These are phyloP conservation scores for Carallia brachiata DNA, from an alignment of 345 rosid species.

Conservation along the genomic window DNA sequence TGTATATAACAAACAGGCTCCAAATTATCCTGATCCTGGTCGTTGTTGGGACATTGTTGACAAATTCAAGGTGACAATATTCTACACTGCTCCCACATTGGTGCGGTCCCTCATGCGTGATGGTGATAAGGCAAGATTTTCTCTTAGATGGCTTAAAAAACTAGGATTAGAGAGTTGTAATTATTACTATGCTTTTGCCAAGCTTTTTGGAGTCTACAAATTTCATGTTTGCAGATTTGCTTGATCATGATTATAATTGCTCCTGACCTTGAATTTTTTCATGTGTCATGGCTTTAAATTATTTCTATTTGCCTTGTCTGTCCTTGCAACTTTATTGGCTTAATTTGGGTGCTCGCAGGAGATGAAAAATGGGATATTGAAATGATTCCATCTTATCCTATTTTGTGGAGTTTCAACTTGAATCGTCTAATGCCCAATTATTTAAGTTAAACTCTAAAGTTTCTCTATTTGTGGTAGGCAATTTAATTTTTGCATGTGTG, in stretches of 20 bases:
- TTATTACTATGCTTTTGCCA: not conserved
- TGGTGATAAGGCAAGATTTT: conserved; percentile 62
- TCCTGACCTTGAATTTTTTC: not conserved
- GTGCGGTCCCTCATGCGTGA: conserved; percentile 98
- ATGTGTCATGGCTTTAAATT: not conserved
- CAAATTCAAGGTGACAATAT: conserved; percentile 86
- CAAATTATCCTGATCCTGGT: conserved; percentile 92
- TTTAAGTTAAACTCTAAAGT: not conserved
- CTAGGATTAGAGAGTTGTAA: conserved; percentile 14
- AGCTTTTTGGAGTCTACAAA: not conserved
- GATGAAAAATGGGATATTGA: not conserved
- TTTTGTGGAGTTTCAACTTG: not conserved
- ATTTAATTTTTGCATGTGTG: not conserved
- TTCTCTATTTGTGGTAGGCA: not conserved
- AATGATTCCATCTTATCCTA: not conserved
- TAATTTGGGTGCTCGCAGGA: not conserved
- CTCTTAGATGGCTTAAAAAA: conserved; percentile 14
- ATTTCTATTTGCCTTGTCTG: not conserved
- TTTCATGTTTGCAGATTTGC: not conserved
- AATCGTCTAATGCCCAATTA: not conserved
- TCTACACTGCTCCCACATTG: conserved; percentile 95
- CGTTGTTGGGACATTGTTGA: conserved; percentile 98
- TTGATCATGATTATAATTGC: not conserved
- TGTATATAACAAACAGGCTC: conserved; percentile 51
- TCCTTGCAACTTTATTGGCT: conserved; percentile 3